Base-by-base conservation (phyloP, 768 basidiomycete species). In the Kwoniella newhampshirensis region DNA sequence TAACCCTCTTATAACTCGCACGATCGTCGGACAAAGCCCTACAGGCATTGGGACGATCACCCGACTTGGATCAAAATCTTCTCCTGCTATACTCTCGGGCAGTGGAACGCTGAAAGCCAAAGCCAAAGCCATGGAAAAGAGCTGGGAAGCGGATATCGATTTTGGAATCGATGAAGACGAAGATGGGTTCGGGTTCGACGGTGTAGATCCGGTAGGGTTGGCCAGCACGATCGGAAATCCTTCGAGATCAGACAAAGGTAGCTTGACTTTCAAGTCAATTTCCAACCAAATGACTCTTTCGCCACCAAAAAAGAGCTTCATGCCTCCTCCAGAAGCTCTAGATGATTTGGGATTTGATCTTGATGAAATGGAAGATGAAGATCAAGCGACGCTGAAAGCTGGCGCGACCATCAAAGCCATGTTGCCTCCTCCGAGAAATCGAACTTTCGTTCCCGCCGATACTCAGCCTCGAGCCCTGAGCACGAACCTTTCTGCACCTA, bases 361-460 rank as follows among this genome's bases (percentile, higher is more conserved):
- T 20, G 49, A 57, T 17, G 59, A 54, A 3, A 60, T 60, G 4
- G 56, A 57, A 9, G 42, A 62, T 17, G 51, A 36, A 23, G 51
- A 56, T 47, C 63, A 73, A 44, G 66, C 69, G 3, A 76, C 75
- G 2, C 48, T 76, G 49, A 76, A 73, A 62, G 73, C 71, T n/a
- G 68, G 70, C 6, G 65, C 60, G 0, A 74, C 75, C 2, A 53
- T 74, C 23, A 74, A 73, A 59, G 71, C 68, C 15, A 54, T 73
- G 42, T 47, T 73, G 25, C 71, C 71, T 1, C 68, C 68, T 26
- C 64, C 63, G 2, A 40, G 58, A 30, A n/a, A 13, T 2, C 20
- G 39, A 23, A n/a, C n/a, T n/a, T n/a, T n/a, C n/a, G n/a, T n/a
- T n/a, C n/a, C n/a, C n/a, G n/a, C n/a, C 21, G 48, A 18, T 26